Percentiles rank a stretch among this genome's conserved stretches.
phyloP scores from a whole-genome alignment of 1,284 basidiomycete species.

The Erythrobasidium hasegawianum region DNA sequence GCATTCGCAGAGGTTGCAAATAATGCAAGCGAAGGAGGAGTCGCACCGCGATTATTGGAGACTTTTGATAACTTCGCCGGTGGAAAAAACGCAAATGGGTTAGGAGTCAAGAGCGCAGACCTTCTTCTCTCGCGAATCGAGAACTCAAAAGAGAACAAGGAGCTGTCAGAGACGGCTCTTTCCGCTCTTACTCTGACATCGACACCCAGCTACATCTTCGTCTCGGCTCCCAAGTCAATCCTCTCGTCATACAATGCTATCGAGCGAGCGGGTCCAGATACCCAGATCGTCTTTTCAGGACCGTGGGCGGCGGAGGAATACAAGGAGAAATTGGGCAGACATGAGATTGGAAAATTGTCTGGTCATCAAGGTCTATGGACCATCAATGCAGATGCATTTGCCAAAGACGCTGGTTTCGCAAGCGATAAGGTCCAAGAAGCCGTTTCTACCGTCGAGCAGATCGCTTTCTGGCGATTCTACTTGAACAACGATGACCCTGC shows the following conservation, averaged over 20 bases:
- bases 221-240: constrained; percentile 40
- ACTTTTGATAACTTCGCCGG: constrained; percentile 44
- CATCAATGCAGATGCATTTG: constrained; percentile 32
- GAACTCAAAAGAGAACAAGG: constrained; percentile 14
- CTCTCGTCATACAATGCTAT: constrained; percentile 44
- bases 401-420: constrained; percentile 25
- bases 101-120: constrained; percentile 42
- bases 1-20: constrained; percentile 38
- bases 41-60: constrained; percentile 38
- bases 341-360: constrained; percentile 25
- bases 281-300: constrained; percentile 43
- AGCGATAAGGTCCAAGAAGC: constrained; percentile 14
- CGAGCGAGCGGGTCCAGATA: constrained; percentile 37
- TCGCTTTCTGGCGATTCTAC: constrained; percentile 36
- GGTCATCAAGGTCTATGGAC: constrained; percentile 26
- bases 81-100: constrained; percentile 35
- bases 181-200: constrained; percentile 40
- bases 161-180: constrained; percentile 17
- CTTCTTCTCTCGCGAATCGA: constrained; percentile 42
- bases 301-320: constrained; percentile 45
- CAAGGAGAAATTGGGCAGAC: constrained; percentile 40
- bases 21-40: constrained; percentile 35
- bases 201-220: constrained; percentile 41
- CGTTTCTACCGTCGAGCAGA: constrained; percentile 29
- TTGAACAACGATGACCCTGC: constrained; percentile 10